Evolutionary conservation across 768 basidiomycete species (phyloP).

Genomic region (Mycena alexandri): DNA sequence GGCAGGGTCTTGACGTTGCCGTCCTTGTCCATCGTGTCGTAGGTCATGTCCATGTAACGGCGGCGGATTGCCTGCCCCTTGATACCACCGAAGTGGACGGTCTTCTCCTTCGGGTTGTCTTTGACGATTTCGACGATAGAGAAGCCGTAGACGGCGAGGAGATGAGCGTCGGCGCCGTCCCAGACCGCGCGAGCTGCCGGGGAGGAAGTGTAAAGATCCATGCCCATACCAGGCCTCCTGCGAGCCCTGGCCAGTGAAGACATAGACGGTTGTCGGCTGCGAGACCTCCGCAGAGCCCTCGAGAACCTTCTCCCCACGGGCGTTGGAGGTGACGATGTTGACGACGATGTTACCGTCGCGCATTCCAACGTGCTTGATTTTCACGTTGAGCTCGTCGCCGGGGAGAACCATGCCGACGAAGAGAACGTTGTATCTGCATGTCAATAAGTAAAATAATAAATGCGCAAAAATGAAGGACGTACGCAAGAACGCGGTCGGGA

Average conservation of each 20-base stretch:
- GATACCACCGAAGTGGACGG: slow-evolving; percentile 98
- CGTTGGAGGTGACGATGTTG: slow-evolving; percentile 88
- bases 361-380: slow-evolving; percentile 92
- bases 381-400: slow-evolving; percentile 86
- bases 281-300: slow-evolving; percentile 93
- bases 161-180: slow-evolving; percentile 95
- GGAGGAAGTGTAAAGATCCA: slow-evolving; percentile 95
- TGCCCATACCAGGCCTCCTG: slow-evolving; percentile 99
- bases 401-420: slow-evolving; percentile 99
- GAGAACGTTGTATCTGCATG: slow-evolving; percentile 85
- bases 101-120: slow-evolving; percentile 98
- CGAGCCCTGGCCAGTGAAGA: slow-evolving; percentile 98
- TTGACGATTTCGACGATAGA: slow-evolving; percentile 99
- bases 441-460: slow-evolving; percentile 22
- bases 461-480: slow-evolving; percentile 51
- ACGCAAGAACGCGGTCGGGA: slow-evolving; percentile 91
- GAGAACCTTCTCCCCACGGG: slow-evolving; percentile 90
- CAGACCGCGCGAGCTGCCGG: slow-evolving; percentile 96
- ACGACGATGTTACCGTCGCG: slow-evolving; percentile 93
- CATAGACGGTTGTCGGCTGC: slow-evolving; percentile 93
- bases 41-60: slow-evolving; percentile 99
- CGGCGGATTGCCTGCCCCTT: slow-evolving; percentile 98
- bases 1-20: slow-evolving; percentile 96
- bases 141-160: slow-evolving; percentile 96
- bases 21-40: slow-evolving; percentile 96